Percentiles rank a stretch among this genome's conserved stretches.
Conservation (phyloP, 768 basidiomycete genomes). For the Hebeloma cylindrosporum region DNA sequence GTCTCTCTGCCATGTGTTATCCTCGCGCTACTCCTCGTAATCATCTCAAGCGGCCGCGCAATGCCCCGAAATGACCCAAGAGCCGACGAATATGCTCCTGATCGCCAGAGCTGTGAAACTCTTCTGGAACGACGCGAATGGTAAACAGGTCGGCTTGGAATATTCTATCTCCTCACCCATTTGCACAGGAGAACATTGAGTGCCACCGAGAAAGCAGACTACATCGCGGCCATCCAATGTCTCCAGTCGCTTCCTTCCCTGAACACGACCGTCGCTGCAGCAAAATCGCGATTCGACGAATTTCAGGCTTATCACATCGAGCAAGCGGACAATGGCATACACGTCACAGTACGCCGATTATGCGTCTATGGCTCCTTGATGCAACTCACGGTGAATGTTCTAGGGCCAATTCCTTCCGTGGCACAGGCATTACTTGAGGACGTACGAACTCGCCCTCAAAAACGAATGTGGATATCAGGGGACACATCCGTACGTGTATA, state of each 20-base stretch:
- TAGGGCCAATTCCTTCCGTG: slow-evolving; percentile 37
- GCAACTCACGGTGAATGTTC: slow-evolving; percentile 1
- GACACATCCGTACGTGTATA: slow-evolving; percentile 24
- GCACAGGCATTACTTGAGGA: slow-evolving; percentile 29
- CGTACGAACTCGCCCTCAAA: slow-evolving; percentile 27
- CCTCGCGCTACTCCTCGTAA: too few species aligned
- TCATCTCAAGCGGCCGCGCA: too few species aligned
- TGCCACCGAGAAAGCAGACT: slow-evolving; percentile 22
- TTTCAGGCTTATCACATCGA: slow-evolving; percentile 35
- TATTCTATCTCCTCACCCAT: neutral
- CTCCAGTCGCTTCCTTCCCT: slow-evolving; percentile 27
- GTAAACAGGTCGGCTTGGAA: neutral
- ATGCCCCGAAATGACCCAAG: too few species aligned
- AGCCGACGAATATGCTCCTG: too few species aligned
- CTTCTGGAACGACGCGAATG: slow-evolving; percentile 17
- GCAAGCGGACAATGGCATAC: slow-evolving; percentile 25
- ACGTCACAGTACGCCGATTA: slow-evolving; percentile 31
- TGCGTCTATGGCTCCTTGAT: slow-evolving; percentile 1
- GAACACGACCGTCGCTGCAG: slow-evolving; percentile 13
- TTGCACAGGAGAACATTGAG: slow-evolving; percentile 25
- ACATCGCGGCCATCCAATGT: slow-evolving; percentile 29
- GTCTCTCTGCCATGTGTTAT: too few species aligned
- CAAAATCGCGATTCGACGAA: slow-evolving; percentile 37
- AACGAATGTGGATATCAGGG: slow-evolving; percentile 32
- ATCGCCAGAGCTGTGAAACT: neutral